A percentile compares a stretch with the other conserved stretches of the same genome.
Conservation (phyloP, 305 asterid species). For the Ilex paraguariensis region DNA sequence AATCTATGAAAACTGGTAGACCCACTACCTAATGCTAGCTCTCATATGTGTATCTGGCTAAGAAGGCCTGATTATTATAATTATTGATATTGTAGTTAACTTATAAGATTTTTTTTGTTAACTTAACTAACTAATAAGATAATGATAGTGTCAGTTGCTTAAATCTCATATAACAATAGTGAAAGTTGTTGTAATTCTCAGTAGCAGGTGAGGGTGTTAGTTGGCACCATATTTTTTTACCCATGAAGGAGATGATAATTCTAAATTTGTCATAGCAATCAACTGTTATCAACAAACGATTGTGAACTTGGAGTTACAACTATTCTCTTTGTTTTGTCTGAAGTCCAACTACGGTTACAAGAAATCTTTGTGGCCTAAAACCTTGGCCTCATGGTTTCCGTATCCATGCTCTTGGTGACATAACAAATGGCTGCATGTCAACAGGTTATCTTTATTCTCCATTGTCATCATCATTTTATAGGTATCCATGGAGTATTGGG, state of each 20-base stretch:
- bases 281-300: too few species aligned
- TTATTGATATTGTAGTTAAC: too few species aligned
- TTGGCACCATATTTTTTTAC: conserved; percentile 68
- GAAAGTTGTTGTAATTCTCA: conserved; percentile 87
- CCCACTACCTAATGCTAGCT: too few species aligned
- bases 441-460: conserved; percentile 52
- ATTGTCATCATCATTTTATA: background rate
- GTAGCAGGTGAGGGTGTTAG: conserved; percentile 84
- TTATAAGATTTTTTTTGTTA: too few species aligned
- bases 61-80: too few species aligned
- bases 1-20: too few species aligned
- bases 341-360: conserved; percentile 76
- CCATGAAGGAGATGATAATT: conserved; percentile 83
- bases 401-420: conserved; percentile 96
- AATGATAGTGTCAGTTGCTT: conserved; percentile 17
- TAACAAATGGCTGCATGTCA: conserved; percentile 93
- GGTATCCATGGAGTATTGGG: background rate
- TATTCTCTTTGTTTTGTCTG: conserved; percentile 5
- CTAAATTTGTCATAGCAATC: too few species aligned
- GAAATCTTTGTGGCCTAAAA: conserved; percentile 72
- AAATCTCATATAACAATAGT: conserved; percentile 77
- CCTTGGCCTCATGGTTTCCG: conserved; percentile 94
- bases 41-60: too few species aligned
- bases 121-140: too few species aligned
- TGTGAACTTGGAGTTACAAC: background rate